phyloP scores from a whole-genome alignment of 179 eudicot genomes.

The Beta macrorhiza region DNA sequence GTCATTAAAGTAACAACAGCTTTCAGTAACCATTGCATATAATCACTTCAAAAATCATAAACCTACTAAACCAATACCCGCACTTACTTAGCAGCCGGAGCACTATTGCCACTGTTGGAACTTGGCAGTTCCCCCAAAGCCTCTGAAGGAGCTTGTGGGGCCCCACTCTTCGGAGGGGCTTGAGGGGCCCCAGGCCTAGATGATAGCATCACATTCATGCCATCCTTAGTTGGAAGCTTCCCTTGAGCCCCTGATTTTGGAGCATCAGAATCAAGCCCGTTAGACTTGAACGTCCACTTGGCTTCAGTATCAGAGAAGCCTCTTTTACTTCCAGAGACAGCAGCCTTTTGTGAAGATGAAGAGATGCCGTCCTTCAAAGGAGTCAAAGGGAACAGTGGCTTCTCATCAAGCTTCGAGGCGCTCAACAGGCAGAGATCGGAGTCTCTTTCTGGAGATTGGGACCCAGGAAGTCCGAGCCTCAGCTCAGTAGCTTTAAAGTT shows the following conservation, averaged over 20 bases:
- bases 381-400: constrained; percentile 65
- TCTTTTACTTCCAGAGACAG: constrained; percentile 74
- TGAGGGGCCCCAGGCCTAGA: constrained; percentile 21
- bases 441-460: constrained; percentile 77
- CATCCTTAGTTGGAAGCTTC: constrained; percentile 34
- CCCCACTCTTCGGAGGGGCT: constrained; percentile 29
- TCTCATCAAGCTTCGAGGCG: constrained; percentile 64
- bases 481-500: constrained; percentile 86
- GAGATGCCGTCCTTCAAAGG: constrained; percentile 62
- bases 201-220: constrained; percentile 35
- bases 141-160: constrained; percentile 32
- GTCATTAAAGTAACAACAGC: constrained; percentile 27
- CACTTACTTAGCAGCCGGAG: constrained; percentile 88
- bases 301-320: constrained; percentile 66
- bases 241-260: constrained; percentile 36
- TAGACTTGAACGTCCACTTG: constrained; percentile 48
- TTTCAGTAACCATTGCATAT: constrained; percentile 10
- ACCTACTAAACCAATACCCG: constrained; percentile 6
- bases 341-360: constrained; percentile 39
- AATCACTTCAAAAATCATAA: not conserved
- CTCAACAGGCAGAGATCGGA: constrained; percentile 38
- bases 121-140: constrained; percentile 38
- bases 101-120: constrained; percentile 44
- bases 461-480: constrained; percentile 90
- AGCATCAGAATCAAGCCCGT: constrained; percentile 41